Base-by-base conservation (phyloP, 2,329 filamentous ascomycete genomes). In the Neofusicoccum umdonicola region DNA sequence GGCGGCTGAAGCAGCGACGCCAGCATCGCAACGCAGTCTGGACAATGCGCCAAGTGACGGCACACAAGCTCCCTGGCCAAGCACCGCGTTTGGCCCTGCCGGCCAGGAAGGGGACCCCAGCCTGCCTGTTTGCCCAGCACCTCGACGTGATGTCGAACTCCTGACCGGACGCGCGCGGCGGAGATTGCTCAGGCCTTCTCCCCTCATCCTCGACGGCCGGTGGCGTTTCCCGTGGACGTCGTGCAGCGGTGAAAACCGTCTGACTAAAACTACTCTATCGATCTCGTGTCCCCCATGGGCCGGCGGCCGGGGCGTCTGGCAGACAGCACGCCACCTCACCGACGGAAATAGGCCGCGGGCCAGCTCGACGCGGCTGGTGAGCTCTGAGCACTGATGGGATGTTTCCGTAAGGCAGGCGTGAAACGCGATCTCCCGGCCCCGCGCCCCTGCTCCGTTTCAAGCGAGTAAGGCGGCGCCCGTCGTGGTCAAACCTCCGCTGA, bases 361-460 rank as follows among this genome's bases (percentile, higher is more conserved):
- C 41, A 44, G 13, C 13, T 7, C 41, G 41, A n/a, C n/a, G 15
- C 8, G 27, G 27, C 27, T 31, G 27, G 27, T 7, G 13, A 48
- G 11, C 15, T 35, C 48, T 39, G 35, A 1, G 54, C 54, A 45
- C 56, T 37, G 56, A 22, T 37, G 17, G 15, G 4, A 5, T 51
- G 44, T 51, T 62, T 42, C 45, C 45, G 58, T 51, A 62, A 51
- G 35, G 58, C 44, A 22, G 37, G 34, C 34, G 17, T 62, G 58
- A 62, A 62, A 62, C 58, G 45, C 13, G 58, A 47, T 60, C 56
- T 47, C 56, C 56, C 56, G 56, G 41, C 56, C 56, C 56, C 56
- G 56, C 31, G 31, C 42, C 56, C 58, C 44, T 62, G 44, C 34
- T 41, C 58, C 45, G 58, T 62, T 62, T 62, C 58, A 62, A 62